A percentile compares a stretch with the other conserved stretches of the same genome.
phyloP scores from a whole-genome alignment of 2,329 filamentous ascomycete species.

The Daldinia eschscholtzii region DNA sequence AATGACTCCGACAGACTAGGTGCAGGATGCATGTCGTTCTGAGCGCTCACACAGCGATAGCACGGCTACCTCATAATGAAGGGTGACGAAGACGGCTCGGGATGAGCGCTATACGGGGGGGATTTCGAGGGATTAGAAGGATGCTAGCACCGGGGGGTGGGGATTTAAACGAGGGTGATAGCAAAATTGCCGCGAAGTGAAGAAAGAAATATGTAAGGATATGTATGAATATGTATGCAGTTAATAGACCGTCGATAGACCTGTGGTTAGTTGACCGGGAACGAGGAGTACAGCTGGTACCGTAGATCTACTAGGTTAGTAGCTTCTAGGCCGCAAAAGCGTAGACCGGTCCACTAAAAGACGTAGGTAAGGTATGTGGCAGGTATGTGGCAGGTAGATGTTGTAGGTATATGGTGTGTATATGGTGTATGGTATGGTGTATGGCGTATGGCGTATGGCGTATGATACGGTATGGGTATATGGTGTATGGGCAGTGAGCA shows the following conservation, averaged over 20 bases:
- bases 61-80: constrained; percentile 53
- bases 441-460: neutral
- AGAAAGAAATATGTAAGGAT: constrained; percentile 38
- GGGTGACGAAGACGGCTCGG: constrained; percentile 44
- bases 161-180: constrained; percentile 43
- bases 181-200: constrained; percentile 42
- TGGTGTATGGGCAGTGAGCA: constrained; percentile 7
- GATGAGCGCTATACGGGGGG: constrained; percentile 36
- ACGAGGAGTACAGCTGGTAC: constrained; percentile 34
- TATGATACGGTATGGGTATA: neutral
- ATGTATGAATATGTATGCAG: constrained; percentile 31
- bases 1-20: constrained; percentile 54
- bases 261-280: constrained; percentile 10
- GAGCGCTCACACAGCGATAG: constrained; percentile 46
- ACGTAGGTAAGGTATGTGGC: constrained; percentile 32
- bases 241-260: constrained; percentile 21
- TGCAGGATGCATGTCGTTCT: constrained; percentile 54
- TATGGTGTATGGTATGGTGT: constrained; percentile 11
- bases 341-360: constrained; percentile 40
- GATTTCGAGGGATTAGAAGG: constrained; percentile 24
- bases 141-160: constrained; percentile 30
- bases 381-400: constrained; percentile 2
- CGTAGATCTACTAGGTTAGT: too few species aligned
- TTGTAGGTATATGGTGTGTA: constrained; percentile 9
- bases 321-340: constrained; percentile 28